Evolutionary conservation across 164 flowering plant species (phyloP), one percentile per base, ranked within the genome.

Genomic region (Nelumbo lutea): DNA sequence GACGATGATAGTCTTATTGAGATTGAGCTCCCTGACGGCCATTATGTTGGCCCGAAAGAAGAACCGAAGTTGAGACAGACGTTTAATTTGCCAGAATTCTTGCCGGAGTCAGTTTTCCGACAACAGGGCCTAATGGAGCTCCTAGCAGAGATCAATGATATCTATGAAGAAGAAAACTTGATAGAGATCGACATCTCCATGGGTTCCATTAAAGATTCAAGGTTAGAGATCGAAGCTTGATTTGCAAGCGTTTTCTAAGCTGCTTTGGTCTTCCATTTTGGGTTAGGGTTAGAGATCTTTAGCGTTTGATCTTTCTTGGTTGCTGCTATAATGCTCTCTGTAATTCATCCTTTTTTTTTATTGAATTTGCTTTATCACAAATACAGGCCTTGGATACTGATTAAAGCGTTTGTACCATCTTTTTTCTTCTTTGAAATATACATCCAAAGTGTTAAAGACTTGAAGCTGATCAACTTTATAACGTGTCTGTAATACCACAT

Each of bases 1-100:
- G 98, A 93, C 52, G 98, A 89, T 55, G 98, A 93, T 11, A 87
- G 88, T 68, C 81, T 93, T 67, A 89, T 93, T 9, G 98, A 93
- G 74, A 89, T 93, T n/a, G 82, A 82, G 2, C 87, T 94, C n/a
- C 94, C 91, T 0, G 83, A 77, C 14, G 95, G 90, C 3, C 82
- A 86, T 14, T 83, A 76, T 72, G 65, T 86, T 5, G 72, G 68
- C 62, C 67, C 76, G 7, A 71, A 75, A 41, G 68, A 80, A 68
- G 80, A 74, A 44, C 41, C 46, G 47, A 79, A 76, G 65, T 59
- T 65, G 5, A 64, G 59, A 40, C 43, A 55, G 45, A 67, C 69
- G 58, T 68, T 73, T 47, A 79, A 75, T 57, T 44, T 72, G 76
- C 76, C 76, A 42, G 77, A 76, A 42, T 79, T 73, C 57, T 51